Evolutionary conservation across 257 asterid genomes (phyloP), one percentile per base, ranked within the genome.

Genomic region (Echites panduratus): DNA sequence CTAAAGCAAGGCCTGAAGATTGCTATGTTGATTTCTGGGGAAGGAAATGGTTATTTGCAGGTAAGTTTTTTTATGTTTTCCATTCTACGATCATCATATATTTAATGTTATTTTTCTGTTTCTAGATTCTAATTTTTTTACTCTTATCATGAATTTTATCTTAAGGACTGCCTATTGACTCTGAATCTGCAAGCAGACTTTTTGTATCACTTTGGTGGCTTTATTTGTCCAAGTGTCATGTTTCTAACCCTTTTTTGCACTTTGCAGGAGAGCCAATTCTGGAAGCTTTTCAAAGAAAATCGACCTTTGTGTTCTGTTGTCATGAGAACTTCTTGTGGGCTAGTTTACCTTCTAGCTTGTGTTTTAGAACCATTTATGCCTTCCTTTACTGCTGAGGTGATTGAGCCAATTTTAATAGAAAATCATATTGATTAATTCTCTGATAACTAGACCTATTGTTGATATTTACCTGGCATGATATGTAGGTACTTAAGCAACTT

Each of bases 271-370:
- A 88, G 89, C 80, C 93, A 88, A 84, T 91, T 91, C 76, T 94
- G 99, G 99, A 94, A 86, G 85, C 97, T 94, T 83, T 94, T 89
- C 93, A 94, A 88, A 80, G 97, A 94, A 85, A 96, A 91, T 73
- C 84, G 29, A 29, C 50, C 85, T 70, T 74, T 89, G 29, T 91
- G 99, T 82, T 79, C 90, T 20, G 77, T 91, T 73, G 99, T 91
- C 61, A 89, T 91, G 97, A 89, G 82, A 85, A 89, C 99, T 77
- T 79, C 99, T 56, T 82, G 85, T 17, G 99, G 99, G 75, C 73
- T 94, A 69, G 99, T 94, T n/a, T 86, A 89, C 82, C 93, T 94
- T 75, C 95, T 94, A 64, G 97, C 97, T 61, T 87, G 93, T 75
- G 91, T 94, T 77, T 80, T 94, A 74, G 97, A 91, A 77, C 99